Percentiles rank a stretch among this genome's conserved stretches.
phyloP scores from a whole-genome alignment of 768 basidiomycete genomes.

The Mycena maculata region DNA sequence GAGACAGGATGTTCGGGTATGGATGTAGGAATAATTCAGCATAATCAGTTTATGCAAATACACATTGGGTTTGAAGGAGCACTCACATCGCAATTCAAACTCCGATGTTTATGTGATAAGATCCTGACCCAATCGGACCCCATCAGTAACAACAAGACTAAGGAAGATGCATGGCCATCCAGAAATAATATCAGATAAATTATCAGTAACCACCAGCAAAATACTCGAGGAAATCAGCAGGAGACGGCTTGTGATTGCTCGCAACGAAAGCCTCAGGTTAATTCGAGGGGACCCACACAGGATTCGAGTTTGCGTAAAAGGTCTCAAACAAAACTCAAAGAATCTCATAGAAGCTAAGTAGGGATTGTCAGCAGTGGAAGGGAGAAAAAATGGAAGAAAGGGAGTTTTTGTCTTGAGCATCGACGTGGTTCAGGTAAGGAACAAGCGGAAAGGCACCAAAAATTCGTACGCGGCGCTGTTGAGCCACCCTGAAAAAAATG shows the following conservation, averaged over 20 bases:
- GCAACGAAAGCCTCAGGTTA: background rate
- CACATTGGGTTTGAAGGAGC: no score
- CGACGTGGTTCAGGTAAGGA: background rate
- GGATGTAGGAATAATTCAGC: no score
- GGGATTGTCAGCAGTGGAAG: background rate
- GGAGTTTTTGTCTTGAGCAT: conserved; percentile 1
- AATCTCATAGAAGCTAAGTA: background rate
- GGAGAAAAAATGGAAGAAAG: background rate
- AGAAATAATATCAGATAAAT: background rate
- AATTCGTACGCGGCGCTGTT: conserved; percentile 30
- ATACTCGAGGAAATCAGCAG: background rate
- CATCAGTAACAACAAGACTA: no score
- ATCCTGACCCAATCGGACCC: no score
- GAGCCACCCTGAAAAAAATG: conserved; percentile 31
- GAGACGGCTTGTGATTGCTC: background rate
- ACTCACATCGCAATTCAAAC: no score
- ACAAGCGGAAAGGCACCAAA: background rate
- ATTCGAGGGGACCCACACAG: conserved; percentile 10
- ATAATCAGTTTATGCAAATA: no score
- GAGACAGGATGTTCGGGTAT: no score
- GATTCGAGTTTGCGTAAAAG: conserved; percentile 20
- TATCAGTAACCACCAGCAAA: conserved; percentile 21
- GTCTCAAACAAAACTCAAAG: background rate
- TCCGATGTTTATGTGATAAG: no score
- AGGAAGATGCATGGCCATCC: background rate